These are phyloP conservation scores for Candida awuae DNA, from an alignment of 805 yeast genomes.

Conservation along the genomic window DNA sequence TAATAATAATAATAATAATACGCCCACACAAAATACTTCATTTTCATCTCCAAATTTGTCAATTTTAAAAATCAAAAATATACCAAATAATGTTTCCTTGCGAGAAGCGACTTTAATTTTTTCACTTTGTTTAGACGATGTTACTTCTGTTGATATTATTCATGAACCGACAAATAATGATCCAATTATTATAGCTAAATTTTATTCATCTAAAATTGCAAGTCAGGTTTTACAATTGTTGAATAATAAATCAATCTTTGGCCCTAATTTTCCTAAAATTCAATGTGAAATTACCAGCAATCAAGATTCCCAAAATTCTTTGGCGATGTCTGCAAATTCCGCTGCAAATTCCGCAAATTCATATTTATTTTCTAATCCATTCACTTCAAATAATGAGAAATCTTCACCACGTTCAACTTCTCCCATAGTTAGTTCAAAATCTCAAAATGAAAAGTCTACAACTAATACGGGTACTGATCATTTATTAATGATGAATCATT, in stretches of 20 bases:
- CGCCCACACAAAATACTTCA: neutral
- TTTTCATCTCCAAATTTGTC: neutral
- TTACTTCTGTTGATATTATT: constrained; percentile 30
- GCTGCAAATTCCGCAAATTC: no score
- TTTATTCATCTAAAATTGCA: constrained; percentile 37
- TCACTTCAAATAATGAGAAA: constrained; percentile 2
- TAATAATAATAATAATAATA: neutral
- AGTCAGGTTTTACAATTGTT: constrained; percentile 34
- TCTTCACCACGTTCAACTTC: constrained; percentile 10
- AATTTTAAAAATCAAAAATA: constrained; percentile 39
- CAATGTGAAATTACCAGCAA: constrained; percentile 31
- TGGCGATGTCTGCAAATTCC: no score
- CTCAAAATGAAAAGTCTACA: neutral
- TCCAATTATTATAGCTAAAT: constrained; percentile 37
- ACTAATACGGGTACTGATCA: neutral
- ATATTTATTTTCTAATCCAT: constrained; percentile 5
- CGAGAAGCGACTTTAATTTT: constrained; percentile 65
- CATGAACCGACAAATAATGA: constrained; percentile 22
- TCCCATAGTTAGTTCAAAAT: constrained; percentile 2
- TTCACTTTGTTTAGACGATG: constrained; percentile 59
- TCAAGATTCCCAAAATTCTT: neutral
- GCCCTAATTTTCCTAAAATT: constrained; percentile 38
- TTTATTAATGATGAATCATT: neutral
- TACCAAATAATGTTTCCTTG: constrained; percentile 54
- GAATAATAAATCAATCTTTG: constrained; percentile 40